These are phyloP conservation scores for Lodderomyces oxycetoniae DNA, from an alignment of 1,139 yeast genomes.

Conservation along the genomic window DNA sequence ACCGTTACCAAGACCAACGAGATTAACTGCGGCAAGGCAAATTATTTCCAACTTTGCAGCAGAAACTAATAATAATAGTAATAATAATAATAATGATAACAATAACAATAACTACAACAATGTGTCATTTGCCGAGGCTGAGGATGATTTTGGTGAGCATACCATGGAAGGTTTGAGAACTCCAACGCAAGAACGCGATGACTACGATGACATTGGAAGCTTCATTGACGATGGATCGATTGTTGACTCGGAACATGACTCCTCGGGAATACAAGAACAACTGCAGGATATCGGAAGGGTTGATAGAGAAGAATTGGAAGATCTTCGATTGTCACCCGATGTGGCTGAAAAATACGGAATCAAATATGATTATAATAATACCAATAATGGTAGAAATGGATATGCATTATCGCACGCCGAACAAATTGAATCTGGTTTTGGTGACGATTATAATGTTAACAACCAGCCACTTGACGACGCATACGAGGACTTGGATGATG, in stretches of 20 bases:
- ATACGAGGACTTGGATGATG: constrained; percentile 21
- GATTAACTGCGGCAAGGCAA: constrained; percentile 10
- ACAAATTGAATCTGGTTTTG: not conserved
- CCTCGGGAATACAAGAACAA: constrained; percentile 3
- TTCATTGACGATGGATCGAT: constrained; percentile 25
- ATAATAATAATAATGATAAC: constrained; percentile 1
- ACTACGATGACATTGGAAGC: constrained; percentile 30
- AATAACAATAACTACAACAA: not conserved
- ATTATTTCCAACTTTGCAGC: constrained; percentile 12
- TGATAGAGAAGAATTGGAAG: constrained; percentile 23
- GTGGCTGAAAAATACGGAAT: constrained; percentile 25
- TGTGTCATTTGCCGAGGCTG: constrained; percentile 20
- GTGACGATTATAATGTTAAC: not conserved
- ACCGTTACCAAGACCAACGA: constrained; percentile 6
- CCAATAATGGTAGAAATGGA: constrained; percentile 12
- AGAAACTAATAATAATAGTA: not conserved
- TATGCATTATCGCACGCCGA: not conserved
- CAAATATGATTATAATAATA: constrained; percentile 17
- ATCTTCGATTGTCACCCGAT: constrained; percentile 19
- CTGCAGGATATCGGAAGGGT: not conserved
- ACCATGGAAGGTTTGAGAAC: constrained; percentile 38
- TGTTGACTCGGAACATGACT: constrained; percentile 16
- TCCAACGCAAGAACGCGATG: constrained; percentile 35
- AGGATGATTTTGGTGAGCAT: constrained; percentile 40
- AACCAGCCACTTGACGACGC: constrained; percentile 13